Conservation (phyloP, 108 stramenopile genomes). For the Aureococcus anophagefferens region DNA sequence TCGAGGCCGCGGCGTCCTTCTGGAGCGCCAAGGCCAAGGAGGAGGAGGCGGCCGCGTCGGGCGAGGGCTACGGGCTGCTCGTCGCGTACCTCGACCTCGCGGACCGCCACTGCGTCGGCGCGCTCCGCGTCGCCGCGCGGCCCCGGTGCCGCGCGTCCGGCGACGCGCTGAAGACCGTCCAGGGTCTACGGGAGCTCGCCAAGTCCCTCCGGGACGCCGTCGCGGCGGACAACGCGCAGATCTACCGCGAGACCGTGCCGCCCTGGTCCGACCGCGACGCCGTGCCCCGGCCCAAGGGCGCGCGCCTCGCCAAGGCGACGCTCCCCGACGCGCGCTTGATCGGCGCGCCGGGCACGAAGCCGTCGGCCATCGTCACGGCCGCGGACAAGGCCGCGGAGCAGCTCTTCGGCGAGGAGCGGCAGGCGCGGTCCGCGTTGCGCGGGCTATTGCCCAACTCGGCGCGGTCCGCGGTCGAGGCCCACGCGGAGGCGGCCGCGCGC, state of each 20-base stretch:
- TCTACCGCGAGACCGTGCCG: background rate
- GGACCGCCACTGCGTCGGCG: background rate
- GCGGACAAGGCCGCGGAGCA: too few relatives aligned
- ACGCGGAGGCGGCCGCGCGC: background rate
- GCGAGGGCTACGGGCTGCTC: conserved; percentile 19
- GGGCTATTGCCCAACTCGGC: background rate
- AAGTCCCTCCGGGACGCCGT: background rate
- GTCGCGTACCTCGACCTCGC: conserved; percentile 7
- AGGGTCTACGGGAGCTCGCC: background rate
- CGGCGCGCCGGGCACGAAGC: background rate
- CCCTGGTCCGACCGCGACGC: background rate
- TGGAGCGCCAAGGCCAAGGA: conserved; percentile 13
- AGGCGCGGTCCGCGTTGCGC: background rate
- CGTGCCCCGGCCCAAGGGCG: background rate
- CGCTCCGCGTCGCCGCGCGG: background rate
- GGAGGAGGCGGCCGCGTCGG: conserved; percentile 8
- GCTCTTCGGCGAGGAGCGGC: too few relatives aligned
- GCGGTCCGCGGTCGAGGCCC: background rate
- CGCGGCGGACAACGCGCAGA: background rate
- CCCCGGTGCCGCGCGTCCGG: background rate
- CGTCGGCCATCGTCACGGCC: background rate
- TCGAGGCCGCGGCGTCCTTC: conserved; percentile 21
- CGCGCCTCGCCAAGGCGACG: background rate
- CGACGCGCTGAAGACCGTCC: background rate
- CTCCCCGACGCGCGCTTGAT: background rate